Percentiles rank a stretch among this genome's conserved stretches.
phyloP scores from a whole-genome alignment of 495 filamentous ascomycete genomes.

The Neurospora tetrasperma region DNA sequence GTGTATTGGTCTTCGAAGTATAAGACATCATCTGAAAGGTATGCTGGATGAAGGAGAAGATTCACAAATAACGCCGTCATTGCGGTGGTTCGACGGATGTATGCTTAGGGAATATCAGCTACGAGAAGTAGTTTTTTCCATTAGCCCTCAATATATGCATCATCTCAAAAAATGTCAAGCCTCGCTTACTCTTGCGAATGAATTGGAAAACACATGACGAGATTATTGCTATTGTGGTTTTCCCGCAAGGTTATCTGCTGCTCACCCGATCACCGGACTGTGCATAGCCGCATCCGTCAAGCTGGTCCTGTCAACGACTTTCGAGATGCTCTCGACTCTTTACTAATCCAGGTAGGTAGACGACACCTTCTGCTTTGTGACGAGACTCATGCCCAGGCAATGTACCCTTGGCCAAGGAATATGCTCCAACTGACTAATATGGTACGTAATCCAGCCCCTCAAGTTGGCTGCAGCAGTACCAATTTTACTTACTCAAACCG shows the following conservation, averaged over 20 bases:
- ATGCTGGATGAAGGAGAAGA: background rate
- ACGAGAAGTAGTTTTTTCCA: background rate
- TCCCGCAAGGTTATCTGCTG: background rate
- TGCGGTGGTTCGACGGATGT: background rate
- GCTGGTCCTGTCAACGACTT: background rate
- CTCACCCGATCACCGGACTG: background rate
- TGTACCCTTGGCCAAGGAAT: background rate
- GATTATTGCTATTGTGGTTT: background rate
- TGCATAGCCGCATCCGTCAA: background rate
- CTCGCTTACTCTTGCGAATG: background rate
- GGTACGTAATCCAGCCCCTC: background rate
- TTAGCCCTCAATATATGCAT: background rate
- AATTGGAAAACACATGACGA: background rate
- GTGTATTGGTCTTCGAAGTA: background rate
- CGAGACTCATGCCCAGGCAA: background rate
- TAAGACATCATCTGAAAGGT: background rate
- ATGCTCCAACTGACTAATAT: background rate
- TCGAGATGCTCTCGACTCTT: background rate
- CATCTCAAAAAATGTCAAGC: background rate
- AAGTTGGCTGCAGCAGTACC: background rate
- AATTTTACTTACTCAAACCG: background rate
- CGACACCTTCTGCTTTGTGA: background rate
- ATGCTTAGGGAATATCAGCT: background rate
- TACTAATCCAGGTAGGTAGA: background rate
- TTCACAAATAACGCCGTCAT: background rate